Conservation (phyloP, 2,329 filamentous ascomycete species). For the Sclerotinia spermophila region DNA sequence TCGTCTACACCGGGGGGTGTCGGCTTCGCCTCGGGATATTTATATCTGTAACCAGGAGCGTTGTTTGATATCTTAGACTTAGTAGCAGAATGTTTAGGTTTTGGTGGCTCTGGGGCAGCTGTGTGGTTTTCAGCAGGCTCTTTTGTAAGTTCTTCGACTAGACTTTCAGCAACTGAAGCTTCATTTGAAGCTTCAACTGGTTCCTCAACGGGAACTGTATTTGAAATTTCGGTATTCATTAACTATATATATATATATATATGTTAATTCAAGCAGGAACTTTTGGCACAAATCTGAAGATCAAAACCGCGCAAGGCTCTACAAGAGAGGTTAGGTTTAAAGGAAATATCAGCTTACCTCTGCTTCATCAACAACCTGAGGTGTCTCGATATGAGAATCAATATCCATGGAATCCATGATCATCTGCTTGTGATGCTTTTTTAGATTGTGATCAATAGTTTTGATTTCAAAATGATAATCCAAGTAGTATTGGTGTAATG, state of each 20-base stretch:
- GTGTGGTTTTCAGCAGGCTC: not conserved
- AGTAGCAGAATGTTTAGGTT: not conserved
- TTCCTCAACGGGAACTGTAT: not conserved
- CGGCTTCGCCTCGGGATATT: slow-evolving; percentile 35
- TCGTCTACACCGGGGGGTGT: slow-evolving; percentile 35
- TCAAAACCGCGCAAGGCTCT: slow-evolving; percentile 9
- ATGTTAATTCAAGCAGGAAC: slow-evolving; percentile 1
- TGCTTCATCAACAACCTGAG: not conserved
- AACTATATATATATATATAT: not conserved
- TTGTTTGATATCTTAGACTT: slow-evolving; percentile 23
- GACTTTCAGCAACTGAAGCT: not conserved
- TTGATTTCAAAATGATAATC: not conserved
- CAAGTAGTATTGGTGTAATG: not conserved
- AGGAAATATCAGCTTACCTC: slow-evolving; percentile 1
- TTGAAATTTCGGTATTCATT: not conserved
- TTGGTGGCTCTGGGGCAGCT: not conserved
- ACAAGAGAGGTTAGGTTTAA: not conserved
- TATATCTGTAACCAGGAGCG: slow-evolving; percentile 34
- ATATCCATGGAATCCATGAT: slow-evolving; percentile 17
- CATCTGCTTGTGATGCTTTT: not conserved
- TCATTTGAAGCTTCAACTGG: not conserved
- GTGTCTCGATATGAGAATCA: not conserved
- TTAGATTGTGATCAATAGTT: not conserved
- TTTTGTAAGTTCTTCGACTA: not conserved
- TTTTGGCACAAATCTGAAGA: not conserved